Conservation (phyloP, 495 filamentous ascomycete species). For the Daldinia childiae region DNA sequence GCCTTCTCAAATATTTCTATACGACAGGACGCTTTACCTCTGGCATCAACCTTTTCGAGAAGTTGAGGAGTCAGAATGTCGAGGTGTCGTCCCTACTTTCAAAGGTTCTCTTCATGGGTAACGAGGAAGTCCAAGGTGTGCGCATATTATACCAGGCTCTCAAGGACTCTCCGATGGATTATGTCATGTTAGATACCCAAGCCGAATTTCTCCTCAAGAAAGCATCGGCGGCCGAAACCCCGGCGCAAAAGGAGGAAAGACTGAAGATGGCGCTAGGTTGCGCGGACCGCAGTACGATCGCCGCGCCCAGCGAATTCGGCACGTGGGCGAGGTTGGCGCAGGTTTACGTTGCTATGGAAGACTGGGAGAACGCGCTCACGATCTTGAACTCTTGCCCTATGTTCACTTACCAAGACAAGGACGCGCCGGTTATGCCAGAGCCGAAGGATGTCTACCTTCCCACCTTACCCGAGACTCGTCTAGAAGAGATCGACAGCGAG, state of each 20-base stretch:
- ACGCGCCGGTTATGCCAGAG: conserved; percentile 92
- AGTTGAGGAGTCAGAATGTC: conserved; percentile 86
- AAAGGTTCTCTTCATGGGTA: conserved; percentile 87
- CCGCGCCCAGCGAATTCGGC: conserved; percentile 94
- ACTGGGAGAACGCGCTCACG: conserved; percentile 91
- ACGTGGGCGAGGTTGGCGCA: conserved; percentile 96
- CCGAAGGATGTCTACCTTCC: conserved; percentile 87
- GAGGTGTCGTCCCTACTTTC: conserved; percentile 94
- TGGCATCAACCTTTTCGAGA: conserved; percentile 97
- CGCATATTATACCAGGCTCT: conserved; percentile 86
- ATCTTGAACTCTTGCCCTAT: conserved; percentile 99
- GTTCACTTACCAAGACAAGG: conserved; percentile 99
- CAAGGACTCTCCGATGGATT: conserved; percentile 93
- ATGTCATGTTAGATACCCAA: conserved; percentile 91
- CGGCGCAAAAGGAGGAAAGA: conserved; percentile 65
- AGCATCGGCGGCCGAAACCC: conserved; percentile 61
- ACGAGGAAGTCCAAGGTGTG: conserved; percentile 95
- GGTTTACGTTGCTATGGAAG: conserved; percentile 89
- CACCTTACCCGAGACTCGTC: conserved; percentile 84
- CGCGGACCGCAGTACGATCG: conserved; percentile 91
- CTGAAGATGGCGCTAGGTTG: conserved; percentile 86
- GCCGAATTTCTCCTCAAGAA: conserved; percentile 92
- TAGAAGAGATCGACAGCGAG: conserved; percentile 94
- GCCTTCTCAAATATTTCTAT: conserved; percentile 94
- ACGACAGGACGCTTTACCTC: conserved; percentile 95